A percentile compares a stretch with the other conserved stretches of the same genome.
Evolutionary conservation across 2,329 filamentous ascomycete species (phyloP).

Genomic region (Onygenales sp.): DNA sequence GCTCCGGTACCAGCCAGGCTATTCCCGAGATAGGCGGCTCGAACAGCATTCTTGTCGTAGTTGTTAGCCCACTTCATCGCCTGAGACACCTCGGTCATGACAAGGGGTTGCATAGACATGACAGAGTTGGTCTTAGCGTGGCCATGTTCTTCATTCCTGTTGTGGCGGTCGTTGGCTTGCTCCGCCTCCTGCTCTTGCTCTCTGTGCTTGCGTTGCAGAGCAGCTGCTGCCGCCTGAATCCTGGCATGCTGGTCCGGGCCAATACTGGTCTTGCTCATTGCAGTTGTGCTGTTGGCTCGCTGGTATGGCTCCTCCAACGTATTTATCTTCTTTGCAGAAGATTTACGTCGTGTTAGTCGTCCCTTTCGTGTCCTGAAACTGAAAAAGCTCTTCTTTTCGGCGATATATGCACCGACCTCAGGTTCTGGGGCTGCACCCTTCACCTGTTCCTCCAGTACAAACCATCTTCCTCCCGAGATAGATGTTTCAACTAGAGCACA

Average conservation of each 20-base stretch:
- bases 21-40: constrained; percentile 76
- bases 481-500: constrained; percentile 86
- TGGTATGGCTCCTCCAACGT: constrained; percentile 43
- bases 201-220: constrained; percentile 62
- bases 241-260: constrained; percentile 85
- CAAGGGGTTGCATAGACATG: constrained; percentile 73
- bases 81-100: constrained; percentile 78
- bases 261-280: constrained; percentile 70
- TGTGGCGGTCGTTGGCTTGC: constrained; percentile 39
- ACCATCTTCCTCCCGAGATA: constrained; percentile 73
- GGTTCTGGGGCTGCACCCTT: constrained; percentile 84
- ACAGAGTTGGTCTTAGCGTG: constrained; percentile 76
- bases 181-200: constrained; percentile 45
- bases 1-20: constrained; percentile 59
- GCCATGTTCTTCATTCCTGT: constrained; percentile 46
- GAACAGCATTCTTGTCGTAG: constrained; percentile 82
- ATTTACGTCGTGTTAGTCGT: constrained; percentile 59
- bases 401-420: constrained; percentile 77
- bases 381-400: constrained; percentile 91
- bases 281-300: constrained; percentile 39
- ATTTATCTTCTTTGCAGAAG: constrained; percentile 51
- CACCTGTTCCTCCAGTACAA: constrained; percentile 93
- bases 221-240: constrained; percentile 83
- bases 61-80: constrained; percentile 96
- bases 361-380: constrained; percentile 67